Evolutionary conservation across 768 basidiomycete species (phyloP), one percentile per base, ranked within the genome.

Genomic region (Pleurotus sapidus): DNA sequence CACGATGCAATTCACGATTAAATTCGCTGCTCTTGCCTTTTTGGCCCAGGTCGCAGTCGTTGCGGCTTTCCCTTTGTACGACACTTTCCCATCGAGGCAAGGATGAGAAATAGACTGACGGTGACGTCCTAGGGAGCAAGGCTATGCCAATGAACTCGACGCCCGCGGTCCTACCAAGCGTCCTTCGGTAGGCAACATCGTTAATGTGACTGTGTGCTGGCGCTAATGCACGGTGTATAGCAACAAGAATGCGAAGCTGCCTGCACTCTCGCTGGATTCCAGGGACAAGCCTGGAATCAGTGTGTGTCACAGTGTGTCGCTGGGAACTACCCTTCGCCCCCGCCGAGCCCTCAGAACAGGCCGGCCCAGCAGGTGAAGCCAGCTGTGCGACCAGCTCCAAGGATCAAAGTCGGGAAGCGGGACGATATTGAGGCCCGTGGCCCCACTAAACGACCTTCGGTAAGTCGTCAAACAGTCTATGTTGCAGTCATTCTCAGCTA

Each of bases 1-100:
- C 30, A 54, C 25, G 8, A 54, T 54, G 51, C 51, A 54, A 42
- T 18, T 54, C 27, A 40, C 51, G 11, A 24, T 54, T 15, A 54
- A 54, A 54, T 54, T 54, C 39, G 39, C 39, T 9, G 51, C 24
- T 18, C 51, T 54, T 25, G 51, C 51, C 15, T 24, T 54, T 39
- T 18, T 54, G n/a, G 39, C 39, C 23, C 37, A 42, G 17, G 51
- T 25, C 9, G 20, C 39, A 11, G n/a, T 40, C 7, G 37, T 42
- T 6, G 20, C 27, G 39, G 51, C 51, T 23, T 40, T 38, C 17
- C 51, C 51, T 18, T n/a, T 54, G 30, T 34, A 34, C 9, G 30
- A 3, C 11, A 11, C 8, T 11, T 0, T 11, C 2, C 30, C 30
- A 11, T 7, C 3, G 11, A 11, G 9, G 11, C 8, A 11, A 11